These are phyloP conservation scores for Mixia osmundae DNA, from an alignment of 1,284 basidiomycete genomes.

Conservation along the genomic window DNA sequence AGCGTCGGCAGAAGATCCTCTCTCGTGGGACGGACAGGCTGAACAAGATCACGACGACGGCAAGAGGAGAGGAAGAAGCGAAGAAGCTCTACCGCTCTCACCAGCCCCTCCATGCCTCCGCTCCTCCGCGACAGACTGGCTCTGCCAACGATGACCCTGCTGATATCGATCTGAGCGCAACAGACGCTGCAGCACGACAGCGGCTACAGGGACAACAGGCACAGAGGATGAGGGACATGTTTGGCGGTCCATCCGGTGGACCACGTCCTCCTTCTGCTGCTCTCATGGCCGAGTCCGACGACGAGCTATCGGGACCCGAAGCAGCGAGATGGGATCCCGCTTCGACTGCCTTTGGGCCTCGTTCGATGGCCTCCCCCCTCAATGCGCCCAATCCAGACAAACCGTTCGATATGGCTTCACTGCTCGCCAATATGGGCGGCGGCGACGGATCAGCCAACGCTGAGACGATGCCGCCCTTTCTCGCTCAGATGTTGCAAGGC, in stretches of 20 bases:
- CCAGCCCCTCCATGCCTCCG: neutral
- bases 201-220: too few species aligned
- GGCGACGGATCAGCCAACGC: conserved; percentile 1
- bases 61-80: conserved; percentile 12
- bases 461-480: conserved; percentile 1
- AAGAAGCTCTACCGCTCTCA: conserved; percentile 2
- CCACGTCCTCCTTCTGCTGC: too few species aligned
- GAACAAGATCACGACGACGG: conserved; percentile 17
- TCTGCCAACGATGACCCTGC: conserved; percentile 16
- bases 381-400: conserved; percentile 5
- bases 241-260: too few species aligned
- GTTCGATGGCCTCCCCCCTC: neutral
- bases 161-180: conserved; percentile 17
- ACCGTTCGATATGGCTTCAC: conserved; percentile 13
- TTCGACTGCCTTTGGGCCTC: conserved; percentile 3
- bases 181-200: too few species aligned
- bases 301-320: too few species aligned
- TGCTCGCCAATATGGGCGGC: conserved; percentile 9
- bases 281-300: too few species aligned
- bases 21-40: conserved; percentile 17
- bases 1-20: conserved; percentile 15
- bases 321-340: conserved; percentile 4
- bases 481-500: conserved; percentile 7
- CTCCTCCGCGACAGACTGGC: too few species aligned
- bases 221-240: too few species aligned